These are phyloP conservation scores for Lentinula novae-zelandiae DNA, from an alignment of 1,284 basidiomycete species.

Conservation along the genomic window DNA sequence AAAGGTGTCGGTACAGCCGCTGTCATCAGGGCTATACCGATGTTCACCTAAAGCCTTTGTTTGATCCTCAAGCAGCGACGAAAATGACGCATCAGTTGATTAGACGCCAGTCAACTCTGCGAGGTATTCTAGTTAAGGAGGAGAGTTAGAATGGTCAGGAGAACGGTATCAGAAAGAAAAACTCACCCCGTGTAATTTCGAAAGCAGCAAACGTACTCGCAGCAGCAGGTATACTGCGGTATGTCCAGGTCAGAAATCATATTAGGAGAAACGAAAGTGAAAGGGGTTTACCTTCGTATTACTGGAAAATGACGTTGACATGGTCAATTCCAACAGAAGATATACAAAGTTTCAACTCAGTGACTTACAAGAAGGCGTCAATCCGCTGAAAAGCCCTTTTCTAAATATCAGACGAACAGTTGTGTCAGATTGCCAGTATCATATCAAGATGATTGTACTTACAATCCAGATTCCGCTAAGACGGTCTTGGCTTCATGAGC, in stretches of 20 bases:
- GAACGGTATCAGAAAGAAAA: not conserved
- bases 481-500: slow-evolving; percentile 65
- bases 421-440: not conserved
- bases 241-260: slow-evolving; percentile 7
- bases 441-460: slow-evolving; percentile 29
- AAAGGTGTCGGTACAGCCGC: no score
- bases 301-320: slow-evolving; percentile 29
- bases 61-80: no score
- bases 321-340: not conserved
- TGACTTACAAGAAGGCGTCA: slow-evolving; percentile 65
- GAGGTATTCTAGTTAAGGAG: slow-evolving; percentile 28
- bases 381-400: slow-evolving; percentile 68
- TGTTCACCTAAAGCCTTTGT: no score
- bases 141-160: slow-evolving; percentile 1
- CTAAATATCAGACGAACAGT: slow-evolving; percentile 28
- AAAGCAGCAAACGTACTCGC: slow-evolving; percentile 72
- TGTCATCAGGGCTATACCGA: no score
- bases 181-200: slow-evolving; percentile 49
- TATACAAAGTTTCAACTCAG: not conserved
- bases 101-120: slow-evolving; percentile 30
- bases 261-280: not conserved
- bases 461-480: slow-evolving; percentile 75
- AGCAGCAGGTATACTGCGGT: slow-evolving; percentile 79
- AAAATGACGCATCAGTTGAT: not conserved
- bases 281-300: slow-evolving; percentile 47